phyloP scores from a whole-genome alignment of 2,329 filamentous ascomycete genomes.

The Amphichorda felina region DNA sequence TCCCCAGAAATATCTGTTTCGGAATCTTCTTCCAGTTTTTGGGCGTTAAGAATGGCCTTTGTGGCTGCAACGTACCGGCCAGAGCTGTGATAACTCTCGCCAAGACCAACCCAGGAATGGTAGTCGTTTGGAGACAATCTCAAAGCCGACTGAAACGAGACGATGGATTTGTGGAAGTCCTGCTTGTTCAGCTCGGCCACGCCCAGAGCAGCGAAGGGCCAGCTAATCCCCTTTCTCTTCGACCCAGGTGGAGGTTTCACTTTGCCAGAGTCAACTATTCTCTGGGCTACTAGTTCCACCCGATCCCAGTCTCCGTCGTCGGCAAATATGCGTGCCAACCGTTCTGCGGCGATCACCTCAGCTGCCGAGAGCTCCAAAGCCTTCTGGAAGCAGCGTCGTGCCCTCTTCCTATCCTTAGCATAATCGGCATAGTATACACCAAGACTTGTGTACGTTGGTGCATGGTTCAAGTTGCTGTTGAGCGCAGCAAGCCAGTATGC shows the following conservation, averaged over 20 bases:
- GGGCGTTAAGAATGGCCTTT: conserved; percentile 79
- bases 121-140: conserved; percentile 79
- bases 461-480: conserved; percentile 77
- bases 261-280: conserved; percentile 90
- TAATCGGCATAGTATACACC: conserved; percentile 90
- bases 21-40: conserved; percentile 55
- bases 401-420: conserved; percentile 72
- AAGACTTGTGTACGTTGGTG: conserved; percentile 82
- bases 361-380: conserved; percentile 84
- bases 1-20: conserved; percentile 44
- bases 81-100: conserved; percentile 94
- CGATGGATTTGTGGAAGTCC: conserved; percentile 77
- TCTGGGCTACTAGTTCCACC: conserved; percentile 82
- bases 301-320: conserved; percentile 91
- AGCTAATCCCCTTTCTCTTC: conserved; percentile 85
- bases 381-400: conserved; percentile 90
- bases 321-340: conserved; percentile 76
- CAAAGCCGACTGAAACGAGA: conserved; percentile 83
- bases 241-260: conserved; percentile 84
- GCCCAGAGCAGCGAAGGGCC: conserved; percentile 89
- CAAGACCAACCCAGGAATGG: conserved; percentile 89
- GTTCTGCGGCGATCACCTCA: conserved; percentile 78
- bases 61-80: conserved; percentile 89
- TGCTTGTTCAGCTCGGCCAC: conserved; percentile 92
- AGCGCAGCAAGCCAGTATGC: conserved; percentile 71